phyloP scores from a whole-genome alignment of 805 yeast species.

The Metschnikowia vanudenii region DNA sequence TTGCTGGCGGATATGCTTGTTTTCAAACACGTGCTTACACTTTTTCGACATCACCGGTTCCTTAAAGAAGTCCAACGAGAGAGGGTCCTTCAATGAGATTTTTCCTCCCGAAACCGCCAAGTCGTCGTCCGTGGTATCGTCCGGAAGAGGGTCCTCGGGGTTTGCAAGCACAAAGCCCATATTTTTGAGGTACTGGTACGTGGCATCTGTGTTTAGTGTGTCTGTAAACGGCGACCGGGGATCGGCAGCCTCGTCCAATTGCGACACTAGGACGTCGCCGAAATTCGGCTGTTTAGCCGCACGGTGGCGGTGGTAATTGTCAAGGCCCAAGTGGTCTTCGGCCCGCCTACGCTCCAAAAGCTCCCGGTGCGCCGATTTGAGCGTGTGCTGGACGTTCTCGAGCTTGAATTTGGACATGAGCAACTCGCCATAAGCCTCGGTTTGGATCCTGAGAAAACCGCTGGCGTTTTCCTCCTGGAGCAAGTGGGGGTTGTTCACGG shows the following conservation, averaged over 20 bases:
- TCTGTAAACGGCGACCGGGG: neutral
- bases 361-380: slow-evolving; percentile 12
- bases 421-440: slow-evolving; percentile 10
- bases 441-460: slow-evolving; percentile 12
- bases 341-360: slow-evolving; percentile 11
- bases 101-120: slow-evolving; percentile 67
- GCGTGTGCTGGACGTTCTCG: slow-evolving; percentile 12
- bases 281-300: slow-evolving; percentile 12
- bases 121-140: slow-evolving; percentile 55
- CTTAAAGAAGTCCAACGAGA: slow-evolving; percentile 51
- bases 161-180: slow-evolving; percentile 49
- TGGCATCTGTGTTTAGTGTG: slow-evolving; percentile 10
- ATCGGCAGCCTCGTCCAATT: slow-evolving; percentile 2
- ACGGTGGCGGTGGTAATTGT: slow-evolving; percentile 11
- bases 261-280: slow-evolving; percentile 13
- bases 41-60: slow-evolving; percentile 53
- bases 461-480: slow-evolving; percentile 7
- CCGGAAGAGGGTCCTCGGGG: slow-evolving; percentile 65
- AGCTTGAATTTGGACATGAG: slow-evolving; percentile 12
- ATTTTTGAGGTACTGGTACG: slow-evolving; percentile 35
- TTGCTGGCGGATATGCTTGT: slow-evolving; percentile 38
- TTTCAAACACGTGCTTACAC: slow-evolving; percentile 67
- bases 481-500: slow-evolving; percentile 11
- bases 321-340: slow-evolving; percentile 15
- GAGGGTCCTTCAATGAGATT: slow-evolving; percentile 66